A percentile compares a stretch with the other conserved stretches of the same genome.
These are phyloP conservation scores for Piper longum DNA, from an alignment of 164 flowering plant species.

Conservation along the genomic window DNA sequence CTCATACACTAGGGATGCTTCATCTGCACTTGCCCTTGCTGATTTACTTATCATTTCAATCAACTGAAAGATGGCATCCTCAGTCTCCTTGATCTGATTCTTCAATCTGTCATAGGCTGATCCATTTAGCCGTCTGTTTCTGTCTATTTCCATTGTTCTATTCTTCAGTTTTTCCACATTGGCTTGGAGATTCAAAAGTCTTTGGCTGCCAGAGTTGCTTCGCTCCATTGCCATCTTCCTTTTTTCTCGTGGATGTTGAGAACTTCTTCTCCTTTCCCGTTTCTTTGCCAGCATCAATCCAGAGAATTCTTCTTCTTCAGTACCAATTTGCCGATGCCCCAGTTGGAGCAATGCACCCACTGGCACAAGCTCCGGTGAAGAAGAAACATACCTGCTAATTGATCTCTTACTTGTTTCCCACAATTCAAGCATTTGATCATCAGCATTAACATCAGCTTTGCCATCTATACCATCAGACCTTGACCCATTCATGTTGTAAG, in stretches of 20 bases:
- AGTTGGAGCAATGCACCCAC: slow-evolving; percentile 6
- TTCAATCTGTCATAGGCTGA: slow-evolving; percentile 39
- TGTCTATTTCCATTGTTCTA: slow-evolving; percentile 38
- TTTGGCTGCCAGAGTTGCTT: slow-evolving; percentile 61
- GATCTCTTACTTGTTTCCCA: slow-evolving; percentile 50
- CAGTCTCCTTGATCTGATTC: slow-evolving; percentile 61
- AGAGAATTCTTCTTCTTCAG: slow-evolving; percentile 26
- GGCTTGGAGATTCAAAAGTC: slow-evolving; percentile 62
- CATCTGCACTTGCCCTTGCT: slow-evolving; percentile 29
- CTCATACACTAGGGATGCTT: slow-evolving; percentile 21
- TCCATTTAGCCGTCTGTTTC: slow-evolving; percentile 19
- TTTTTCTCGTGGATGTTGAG: slow-evolving; percentile 25
- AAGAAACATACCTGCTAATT: slow-evolving; percentile 8
- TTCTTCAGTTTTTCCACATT: slow-evolving; percentile 58
- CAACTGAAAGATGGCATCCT: slow-evolving; percentile 39
- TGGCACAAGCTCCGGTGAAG: slow-evolving; percentile 7
- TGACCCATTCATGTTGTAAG: slow-evolving; percentile 13
- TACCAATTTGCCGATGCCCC: slow-evolving; percentile 10
- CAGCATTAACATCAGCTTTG: slow-evolving; percentile 17
- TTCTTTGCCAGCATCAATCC: slow-evolving; percentile 65
- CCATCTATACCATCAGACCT: slow-evolving; percentile 7
- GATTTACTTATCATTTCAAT: slow-evolving; percentile 40
- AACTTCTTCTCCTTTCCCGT: slow-evolving; percentile 33
- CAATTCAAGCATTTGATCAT: slow-evolving; percentile 56
- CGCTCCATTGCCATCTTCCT: slow-evolving; percentile 52